A percentile compares a stretch with the other conserved stretches of the same genome.
phyloP scores from a whole-genome alignment of 768 basidiomycete species.

The Serendipita sp. region DNA sequence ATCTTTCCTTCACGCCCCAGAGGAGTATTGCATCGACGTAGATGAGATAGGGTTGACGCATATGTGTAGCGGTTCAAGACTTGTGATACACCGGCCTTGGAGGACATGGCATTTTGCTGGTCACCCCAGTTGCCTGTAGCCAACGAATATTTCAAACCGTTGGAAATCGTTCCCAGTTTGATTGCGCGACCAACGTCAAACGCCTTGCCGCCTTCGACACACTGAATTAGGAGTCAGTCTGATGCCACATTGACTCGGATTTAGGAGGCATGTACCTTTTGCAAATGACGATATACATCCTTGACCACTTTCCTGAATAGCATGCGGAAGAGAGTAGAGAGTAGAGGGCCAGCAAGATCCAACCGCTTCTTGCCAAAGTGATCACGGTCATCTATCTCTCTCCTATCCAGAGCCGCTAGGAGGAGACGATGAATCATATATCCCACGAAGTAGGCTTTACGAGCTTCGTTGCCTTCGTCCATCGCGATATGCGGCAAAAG shows the following conservation, averaged over 20 bases:
- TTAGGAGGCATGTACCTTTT: constrained; percentile 48
- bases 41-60: constrained; percentile 91
- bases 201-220: constrained; percentile 89
- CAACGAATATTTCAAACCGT: constrained; percentile 93
- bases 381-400: constrained; percentile 96
- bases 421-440: constrained; percentile 98
- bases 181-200: constrained; percentile 85
- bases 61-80: constrained; percentile 98
- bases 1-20: constrained; percentile 98
- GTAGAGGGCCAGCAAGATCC: constrained; percentile 85
- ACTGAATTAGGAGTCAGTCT: constrained; percentile 31
- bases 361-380: constrained; percentile 98
- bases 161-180: constrained; percentile 93
- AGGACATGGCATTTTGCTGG: constrained; percentile 95
- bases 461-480: constrained; percentile 87
- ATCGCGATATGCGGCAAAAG: constrained; percentile 96
- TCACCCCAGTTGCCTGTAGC: constrained; percentile 99
- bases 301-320: constrained; percentile 91
- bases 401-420: constrained; percentile 80
- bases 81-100: constrained; percentile 96
- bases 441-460: constrained; percentile 98
- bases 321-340: constrained; percentile 97
- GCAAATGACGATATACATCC: constrained; percentile 91
- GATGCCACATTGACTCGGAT: background rate
- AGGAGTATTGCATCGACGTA: constrained; percentile 96